Evolutionary conservation across 176 grass and related monocot genomes (phyloP), one percentile per base, ranked within the genome.

Genomic region (Zizania latifolia): DNA sequence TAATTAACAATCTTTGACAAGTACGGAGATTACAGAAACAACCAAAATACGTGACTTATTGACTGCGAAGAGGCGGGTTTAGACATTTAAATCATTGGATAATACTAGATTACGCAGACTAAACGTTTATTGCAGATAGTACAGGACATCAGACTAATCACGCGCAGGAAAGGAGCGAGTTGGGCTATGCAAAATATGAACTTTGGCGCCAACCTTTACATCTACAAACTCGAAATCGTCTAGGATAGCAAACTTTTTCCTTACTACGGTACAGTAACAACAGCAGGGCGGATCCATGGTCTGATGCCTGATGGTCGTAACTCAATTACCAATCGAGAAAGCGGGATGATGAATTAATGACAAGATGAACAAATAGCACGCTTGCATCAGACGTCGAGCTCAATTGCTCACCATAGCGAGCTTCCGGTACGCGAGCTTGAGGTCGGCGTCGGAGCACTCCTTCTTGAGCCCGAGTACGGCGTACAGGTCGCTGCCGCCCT

Each of bases 371-470:
- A 43, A 68, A 24, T n/a, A n/a, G 26, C 43, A 29, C 36, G 44
- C 1, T 16, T 33, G 23, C 64, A 4, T 0, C 19, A 19, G 12
- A 57, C 7, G 10, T 65, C 4, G 34, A 56, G 62, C 59, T 40
- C n/a, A 38, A 80, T 3, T 57, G 7, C 83, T 35, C 84, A 98
- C 94, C 94, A 92, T 83, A 24, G 94, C 94, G 26, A 98, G 91
- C 68, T 92, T 98, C 69, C 78, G 79, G 83, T 98, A 98, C 37
- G 89, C 91, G 81, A 79, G 53, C 82, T 83, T 89, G 65, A 94
- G 86, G 46, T 98, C 94, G 5, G 71, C 66, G 45, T 88, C 89
- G 48, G 91, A 83, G 78, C 94, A 98, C 84, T 94, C 94, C 84
- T 92, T 98, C 19, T 72, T 86, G 24, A 98, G 86, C 43, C 94